Evolutionary conservation across 495 filamentous ascomycete genomes (phyloP), one percentile per base, ranked within the genome.

Genomic region (Lasiosphaeria miniovina): DNA sequence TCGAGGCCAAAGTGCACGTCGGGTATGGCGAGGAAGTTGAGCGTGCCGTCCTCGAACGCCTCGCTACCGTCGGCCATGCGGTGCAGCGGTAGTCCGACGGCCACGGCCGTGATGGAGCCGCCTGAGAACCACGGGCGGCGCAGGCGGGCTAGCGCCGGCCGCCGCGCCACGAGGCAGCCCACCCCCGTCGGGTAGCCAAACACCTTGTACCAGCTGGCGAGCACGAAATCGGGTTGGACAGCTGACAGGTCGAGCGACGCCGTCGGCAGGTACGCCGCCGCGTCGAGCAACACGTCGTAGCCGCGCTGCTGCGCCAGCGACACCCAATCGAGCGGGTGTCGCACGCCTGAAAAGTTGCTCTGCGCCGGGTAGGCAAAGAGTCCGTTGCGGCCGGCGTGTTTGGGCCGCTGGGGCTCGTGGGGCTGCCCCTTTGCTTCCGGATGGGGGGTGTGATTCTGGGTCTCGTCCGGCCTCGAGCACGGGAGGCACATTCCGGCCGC

Each of bases 331-430:
- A 81, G 68, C 3, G 85, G 84, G 45, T 83, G 74, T 0, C 83
- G 76, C n/a, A 81, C 75, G 36, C 85, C 85, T 15, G 74, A 81
- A 75, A 87, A 82, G 64, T 88, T 88, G 17, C 80, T 84, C 61
- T 87, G 85, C 6, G 77, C 85, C 9, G 85, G 85, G 71, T 85
- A 88, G n/a, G 80, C 85, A 58, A 87, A 84, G 6, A 87, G 71
- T 0, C 74, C 74, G 31, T 60, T 67, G 11, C 52, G 33, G 5
- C 49, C 36, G 2, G 24, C 3, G 2, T 54, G 35, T 12, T 45
- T 12, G 10, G 9, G 52, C 38, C 3, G 38, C 38, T 41, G 7
- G 38, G 14, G 38, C 38, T 33, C 7, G 4, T 12, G 8, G 31
- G 4, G 24, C 52, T 40, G 33, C 2, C 9, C 12, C n/a, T 9